Evolutionary conservation across 345 rosid species (phyloP).

Genomic region (Gynandropsis gynandra): DNA sequence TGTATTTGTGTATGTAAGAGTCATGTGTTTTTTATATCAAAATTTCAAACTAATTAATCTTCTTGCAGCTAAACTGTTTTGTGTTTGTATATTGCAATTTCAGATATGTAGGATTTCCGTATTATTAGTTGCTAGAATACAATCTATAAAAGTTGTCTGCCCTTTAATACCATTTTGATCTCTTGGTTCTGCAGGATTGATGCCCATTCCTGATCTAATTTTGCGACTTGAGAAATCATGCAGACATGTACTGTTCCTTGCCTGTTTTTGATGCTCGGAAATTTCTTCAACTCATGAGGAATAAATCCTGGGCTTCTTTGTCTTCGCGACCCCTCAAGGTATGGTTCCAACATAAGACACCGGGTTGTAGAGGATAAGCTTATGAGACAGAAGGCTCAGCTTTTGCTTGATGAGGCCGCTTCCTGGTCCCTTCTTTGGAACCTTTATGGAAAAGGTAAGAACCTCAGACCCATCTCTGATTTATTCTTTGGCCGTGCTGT

Average conservation of each 20-base stretch:
- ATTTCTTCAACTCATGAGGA: conserved; percentile 7
- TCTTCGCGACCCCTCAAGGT: conserved; percentile 35
- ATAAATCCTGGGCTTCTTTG: conserved; percentile 1
- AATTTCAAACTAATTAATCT: conserved; percentile 5
- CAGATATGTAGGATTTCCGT: conserved; percentile 8
- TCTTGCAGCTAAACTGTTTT: conserved; percentile 7
- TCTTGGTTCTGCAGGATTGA: conserved; percentile 55
- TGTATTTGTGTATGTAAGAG: conserved; percentile 12
- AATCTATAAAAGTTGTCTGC: conserved; percentile 1
- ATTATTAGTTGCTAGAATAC: conserved; percentile 12
- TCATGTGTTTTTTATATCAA: conserved; percentile 6
- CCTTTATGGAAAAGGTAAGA: conserved; percentile 90
- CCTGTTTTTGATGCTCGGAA: background rate
- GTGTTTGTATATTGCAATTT: background rate
- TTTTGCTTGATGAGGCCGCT: conserved; percentile 94
- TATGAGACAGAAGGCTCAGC: conserved; percentile 91
- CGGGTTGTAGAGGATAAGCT: conserved; percentile 85
- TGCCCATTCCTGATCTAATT: conserved; percentile 78
- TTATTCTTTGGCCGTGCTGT: conserved; percentile 7
- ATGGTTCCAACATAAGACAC: conserved; percentile 57
- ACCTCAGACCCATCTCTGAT: conserved; percentile 16
- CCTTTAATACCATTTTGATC: conserved; percentile 1
- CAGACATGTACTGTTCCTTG: conserved; percentile 51
- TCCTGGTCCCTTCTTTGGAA: conserved; percentile 98
- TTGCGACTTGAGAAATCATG: conserved; percentile 72